Conservation (phyloP, 2,329 filamentous ascomycete species). For the Diplodia sapinea region DNA sequence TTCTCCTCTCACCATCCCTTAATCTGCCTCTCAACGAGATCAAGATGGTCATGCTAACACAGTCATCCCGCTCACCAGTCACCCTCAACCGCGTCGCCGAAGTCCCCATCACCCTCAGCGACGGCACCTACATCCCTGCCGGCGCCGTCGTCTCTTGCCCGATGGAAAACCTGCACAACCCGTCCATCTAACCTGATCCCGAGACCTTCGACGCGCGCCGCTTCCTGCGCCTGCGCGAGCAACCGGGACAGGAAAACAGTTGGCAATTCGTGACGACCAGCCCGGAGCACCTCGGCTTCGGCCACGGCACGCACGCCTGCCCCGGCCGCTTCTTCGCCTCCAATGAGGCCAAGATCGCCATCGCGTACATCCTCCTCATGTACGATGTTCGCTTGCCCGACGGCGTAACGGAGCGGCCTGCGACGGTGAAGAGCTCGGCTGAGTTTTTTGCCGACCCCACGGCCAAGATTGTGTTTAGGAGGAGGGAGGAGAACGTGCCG, state of each 20-base stretch:
- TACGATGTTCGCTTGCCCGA: constrained; percentile 27
- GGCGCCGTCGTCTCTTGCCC: constrained; percentile 32
- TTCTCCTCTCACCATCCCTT: background rate
- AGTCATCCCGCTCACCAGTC: background rate
- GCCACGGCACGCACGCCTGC: constrained; percentile 33
- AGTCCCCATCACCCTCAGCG: constrained; percentile 38
- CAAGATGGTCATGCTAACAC: background rate
- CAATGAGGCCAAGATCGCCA: constrained; percentile 33
- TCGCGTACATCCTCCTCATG: constrained; percentile 32
- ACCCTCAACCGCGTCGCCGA: constrained; percentile 39
- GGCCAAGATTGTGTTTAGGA: background rate
- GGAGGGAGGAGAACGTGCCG: background rate
- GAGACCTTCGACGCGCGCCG: constrained; percentile 33
- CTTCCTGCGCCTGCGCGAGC: constrained; percentile 32
- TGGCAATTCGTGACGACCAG: constrained; percentile 32
- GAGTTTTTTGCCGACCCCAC: background rate
- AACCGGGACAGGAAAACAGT: constrained; percentile 26
- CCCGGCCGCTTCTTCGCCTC: constrained; percentile 33
- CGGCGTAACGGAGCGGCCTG: background rate
- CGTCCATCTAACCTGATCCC: constrained; percentile 30
- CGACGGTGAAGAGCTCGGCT: background rate
- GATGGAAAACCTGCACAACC: constrained; percentile 21
- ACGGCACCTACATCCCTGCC: constrained; percentile 38
- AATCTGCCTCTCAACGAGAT: background rate
- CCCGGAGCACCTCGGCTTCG: constrained; percentile 35